Evolutionary conservation across 768 basidiomycete genomes (phyloP).

Genomic region (Lactarius trivialis): DNA sequence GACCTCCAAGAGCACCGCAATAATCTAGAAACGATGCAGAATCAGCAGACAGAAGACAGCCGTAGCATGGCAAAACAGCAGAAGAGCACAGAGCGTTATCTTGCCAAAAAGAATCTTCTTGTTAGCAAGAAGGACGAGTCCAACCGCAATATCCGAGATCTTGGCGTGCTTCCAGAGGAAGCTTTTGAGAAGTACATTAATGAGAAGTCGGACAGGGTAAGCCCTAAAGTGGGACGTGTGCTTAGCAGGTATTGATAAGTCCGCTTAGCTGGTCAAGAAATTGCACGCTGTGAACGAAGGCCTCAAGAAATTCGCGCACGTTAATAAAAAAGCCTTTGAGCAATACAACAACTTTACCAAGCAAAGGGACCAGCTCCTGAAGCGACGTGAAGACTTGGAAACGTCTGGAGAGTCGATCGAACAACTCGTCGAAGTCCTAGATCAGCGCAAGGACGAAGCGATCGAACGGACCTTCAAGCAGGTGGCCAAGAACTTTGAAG

Average conservation of each 20-base stretch:
- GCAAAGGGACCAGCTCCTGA: slow-evolving; percentile 85
- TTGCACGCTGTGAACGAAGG: slow-evolving; percentile 90
- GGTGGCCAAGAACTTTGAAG: slow-evolving; percentile 93
- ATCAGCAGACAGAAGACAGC: slow-evolving; percentile 79
- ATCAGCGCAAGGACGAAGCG: slow-evolving; percentile 96
- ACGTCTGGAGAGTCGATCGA: slow-evolving; percentile 85
- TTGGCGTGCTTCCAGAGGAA: slow-evolving; percentile 95
- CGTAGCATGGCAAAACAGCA: slow-evolving; percentile 86
- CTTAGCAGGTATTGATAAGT: background rate
- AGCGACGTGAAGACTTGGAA: slow-evolving; percentile 87
- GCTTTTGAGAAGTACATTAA: slow-evolving; percentile 92
- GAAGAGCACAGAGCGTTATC: slow-evolving; percentile 91
- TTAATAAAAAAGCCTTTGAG: slow-evolving; percentile 99
- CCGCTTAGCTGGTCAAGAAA: slow-evolving; percentile 75
- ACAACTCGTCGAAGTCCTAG: slow-evolving; percentile 87
- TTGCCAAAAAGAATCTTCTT: slow-evolving; percentile 87
- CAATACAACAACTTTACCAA: slow-evolving; percentile 98
- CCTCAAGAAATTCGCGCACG: slow-evolving; percentile 94
- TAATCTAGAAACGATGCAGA: slow-evolving; percentile 67
- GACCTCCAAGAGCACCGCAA: slow-evolving; percentile 62
- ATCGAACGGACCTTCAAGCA: slow-evolving; percentile 98
- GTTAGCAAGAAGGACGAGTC: slow-evolving; percentile 84
- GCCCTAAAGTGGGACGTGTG: slow-evolving; percentile 25
- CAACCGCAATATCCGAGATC: slow-evolving; percentile 90
- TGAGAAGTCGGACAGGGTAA: slow-evolving; percentile 80